phyloP scores from a whole-genome alignment of 202 grass and related monocot species.

The Panicum hallii region DNA sequence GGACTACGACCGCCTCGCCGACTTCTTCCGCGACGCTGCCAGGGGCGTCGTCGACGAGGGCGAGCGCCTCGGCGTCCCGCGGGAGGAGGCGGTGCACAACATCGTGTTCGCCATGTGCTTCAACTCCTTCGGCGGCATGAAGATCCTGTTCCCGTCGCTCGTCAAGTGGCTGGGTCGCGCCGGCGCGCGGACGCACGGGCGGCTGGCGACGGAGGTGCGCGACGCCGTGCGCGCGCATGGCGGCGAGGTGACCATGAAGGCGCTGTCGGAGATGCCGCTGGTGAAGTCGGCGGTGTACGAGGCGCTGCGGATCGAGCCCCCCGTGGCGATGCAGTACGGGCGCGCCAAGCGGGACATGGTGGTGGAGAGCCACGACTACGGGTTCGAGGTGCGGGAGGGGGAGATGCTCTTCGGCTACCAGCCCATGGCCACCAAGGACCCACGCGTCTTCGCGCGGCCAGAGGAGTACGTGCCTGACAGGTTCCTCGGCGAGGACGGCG shows the following conservation, averaged over 20 bases:
- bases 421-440: constrained; percentile 95
- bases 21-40: constrained; percentile 76
- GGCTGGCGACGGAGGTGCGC: constrained; percentile 79
- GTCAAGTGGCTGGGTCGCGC: constrained; percentile 89
- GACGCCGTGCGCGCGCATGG: constrained; percentile 53
- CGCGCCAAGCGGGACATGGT: constrained; percentile 87
- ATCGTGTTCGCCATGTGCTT: constrained; percentile 94
- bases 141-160: constrained; percentile 72
- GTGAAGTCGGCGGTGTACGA: constrained; percentile 94
- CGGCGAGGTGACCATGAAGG: constrained; percentile 65
- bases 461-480: constrained; percentile 88
- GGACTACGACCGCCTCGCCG: constrained; percentile 77
- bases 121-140: constrained; percentile 94
- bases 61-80: constrained; percentile 62
- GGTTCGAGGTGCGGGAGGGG: constrained; percentile 79
- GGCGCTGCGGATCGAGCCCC: constrained; percentile 87
- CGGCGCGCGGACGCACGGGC: constrained; percentile 63
- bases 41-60: constrained; percentile 69
- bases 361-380: constrained; percentile 89
- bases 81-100: constrained; percentile 90
- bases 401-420: constrained; percentile 99
- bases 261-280: constrained; percentile 87
- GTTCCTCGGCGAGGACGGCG: constrained; percentile 75
- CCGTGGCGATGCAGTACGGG: constrained; percentile 91
- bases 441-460: constrained; percentile 71